Evolutionary conservation across 306 rosid species (phyloP).

Genomic region (Medicago lupulina): DNA sequence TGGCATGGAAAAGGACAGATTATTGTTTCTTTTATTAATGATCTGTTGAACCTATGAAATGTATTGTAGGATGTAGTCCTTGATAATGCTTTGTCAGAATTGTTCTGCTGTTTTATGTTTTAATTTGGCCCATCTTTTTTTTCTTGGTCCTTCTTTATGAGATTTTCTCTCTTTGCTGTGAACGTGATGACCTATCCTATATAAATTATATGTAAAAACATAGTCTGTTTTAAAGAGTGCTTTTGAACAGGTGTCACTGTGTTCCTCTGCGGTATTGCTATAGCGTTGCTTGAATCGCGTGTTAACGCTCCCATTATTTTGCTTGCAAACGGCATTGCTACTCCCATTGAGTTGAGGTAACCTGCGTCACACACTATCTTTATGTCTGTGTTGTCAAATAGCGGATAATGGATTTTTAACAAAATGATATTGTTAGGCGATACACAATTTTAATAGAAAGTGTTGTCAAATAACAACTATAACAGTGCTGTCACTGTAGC

Average conservation of each 20-base stretch:
- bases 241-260: conserved; percentile 25
- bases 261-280: conserved; percentile 13
- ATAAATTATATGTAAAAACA: neutral
- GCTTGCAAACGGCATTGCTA: conserved; percentile 22
- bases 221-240: neutral
- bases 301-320: conserved; percentile 7
- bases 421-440: neutral
- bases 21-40: neutral
- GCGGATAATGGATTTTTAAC: neutral
- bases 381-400: neutral
- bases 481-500: too few species aligned
- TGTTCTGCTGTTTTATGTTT: neutral
- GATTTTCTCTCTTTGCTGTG: neutral
- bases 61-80: neutral
- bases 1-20: neutral
- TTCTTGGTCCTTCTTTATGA: neutral
- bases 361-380: neutral
- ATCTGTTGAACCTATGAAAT: neutral
- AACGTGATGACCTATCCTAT: too few species aligned
- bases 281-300: conserved; percentile 3
- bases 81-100: neutral
- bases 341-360: conserved; percentile 29
- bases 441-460: neutral
- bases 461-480: neutral
- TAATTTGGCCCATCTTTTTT: neutral